Percentiles rank a stretch among this genome's conserved stretches.
Evolutionary conservation across 1,284 basidiomycete genomes (phyloP).

Genomic region (Entoloma clypeatum): DNA sequence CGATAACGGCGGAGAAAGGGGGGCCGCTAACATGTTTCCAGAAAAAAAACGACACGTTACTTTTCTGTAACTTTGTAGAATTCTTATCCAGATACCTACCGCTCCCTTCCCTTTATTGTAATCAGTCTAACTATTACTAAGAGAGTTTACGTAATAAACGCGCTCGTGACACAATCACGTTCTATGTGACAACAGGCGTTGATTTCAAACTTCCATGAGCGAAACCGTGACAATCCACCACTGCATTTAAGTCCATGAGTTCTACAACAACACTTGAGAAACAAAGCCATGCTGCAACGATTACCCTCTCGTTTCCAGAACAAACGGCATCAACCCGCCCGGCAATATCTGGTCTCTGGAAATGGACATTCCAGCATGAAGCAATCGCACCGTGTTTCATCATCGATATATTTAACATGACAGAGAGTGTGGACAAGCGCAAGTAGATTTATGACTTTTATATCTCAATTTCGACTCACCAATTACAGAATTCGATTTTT

Average conservation of each 20-base stretch:
- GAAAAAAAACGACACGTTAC: too few relatives aligned
- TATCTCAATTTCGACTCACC: background rate
- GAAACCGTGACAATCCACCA: too few relatives aligned
- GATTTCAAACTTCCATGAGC: too few relatives aligned
- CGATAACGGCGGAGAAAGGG: too few relatives aligned
- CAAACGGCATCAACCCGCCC: conserved; percentile 10
- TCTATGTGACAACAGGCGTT: too few relatives aligned
- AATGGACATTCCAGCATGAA: conserved; percentile 60
- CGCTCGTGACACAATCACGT: too few relatives aligned
- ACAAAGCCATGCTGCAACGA: conserved; percentile 12
- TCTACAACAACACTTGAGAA: conserved; percentile 19
- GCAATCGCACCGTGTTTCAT: conserved; percentile 61
- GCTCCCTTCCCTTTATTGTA: too few relatives aligned
- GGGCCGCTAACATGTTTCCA: too few relatives aligned
- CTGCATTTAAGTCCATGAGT: conserved; percentile 27
- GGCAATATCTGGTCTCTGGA: conserved; percentile 34
- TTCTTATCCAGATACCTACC: too few relatives aligned
- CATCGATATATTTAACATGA: conserved; percentile 55
- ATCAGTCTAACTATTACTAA: too few relatives aligned
- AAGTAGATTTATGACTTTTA: conserved; percentile 1
- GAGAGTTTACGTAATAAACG: too few relatives aligned
- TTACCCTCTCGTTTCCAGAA: conserved; percentile 22
- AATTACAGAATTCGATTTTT: conserved; percentile 48
- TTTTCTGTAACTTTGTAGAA: too few relatives aligned
- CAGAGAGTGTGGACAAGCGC: conserved; percentile 39